Conservation (phyloP, 306 rosid genomes). For the Quercus gilva region DNA sequence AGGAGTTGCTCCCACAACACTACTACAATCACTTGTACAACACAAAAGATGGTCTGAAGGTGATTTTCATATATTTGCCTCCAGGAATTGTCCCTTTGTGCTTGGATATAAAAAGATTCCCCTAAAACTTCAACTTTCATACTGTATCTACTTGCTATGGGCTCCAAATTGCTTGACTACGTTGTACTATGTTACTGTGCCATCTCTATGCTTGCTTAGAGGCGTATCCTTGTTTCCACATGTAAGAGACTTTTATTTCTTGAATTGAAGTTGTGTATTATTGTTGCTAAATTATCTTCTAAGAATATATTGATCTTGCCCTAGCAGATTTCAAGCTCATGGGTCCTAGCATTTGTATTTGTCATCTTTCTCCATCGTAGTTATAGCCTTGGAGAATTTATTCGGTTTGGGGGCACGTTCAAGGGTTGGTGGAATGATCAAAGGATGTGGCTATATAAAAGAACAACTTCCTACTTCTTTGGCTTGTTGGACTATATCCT, state of each 20-base stretch:
- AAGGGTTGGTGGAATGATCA: background rate
- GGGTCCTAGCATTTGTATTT: background rate
- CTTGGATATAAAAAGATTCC: background rate
- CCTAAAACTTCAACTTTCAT: background rate
- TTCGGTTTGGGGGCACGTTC: background rate
- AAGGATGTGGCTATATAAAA: background rate
- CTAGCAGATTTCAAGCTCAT: background rate
- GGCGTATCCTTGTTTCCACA: constrained; percentile 3
- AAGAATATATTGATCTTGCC: background rate
- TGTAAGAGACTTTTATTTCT: background rate
- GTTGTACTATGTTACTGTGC: background rate
- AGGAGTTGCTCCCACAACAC: constrained; percentile 1
- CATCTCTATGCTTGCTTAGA: constrained; percentile 2
- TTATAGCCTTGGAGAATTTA: background rate
- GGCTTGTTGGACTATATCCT: background rate
- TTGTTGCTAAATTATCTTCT: background rate
- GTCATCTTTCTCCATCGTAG: background rate
- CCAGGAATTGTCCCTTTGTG: background rate
- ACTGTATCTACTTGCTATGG: background rate
- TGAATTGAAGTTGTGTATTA: background rate
- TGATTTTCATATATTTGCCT: background rate
- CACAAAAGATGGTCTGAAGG: constrained; percentile 4
- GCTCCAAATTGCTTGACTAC: background rate
- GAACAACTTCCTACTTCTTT: background rate
- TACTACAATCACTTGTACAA: background rate